Base-by-base conservation (phyloP, 805 yeast species). In the Nakazawaea molendinolei region DNA sequence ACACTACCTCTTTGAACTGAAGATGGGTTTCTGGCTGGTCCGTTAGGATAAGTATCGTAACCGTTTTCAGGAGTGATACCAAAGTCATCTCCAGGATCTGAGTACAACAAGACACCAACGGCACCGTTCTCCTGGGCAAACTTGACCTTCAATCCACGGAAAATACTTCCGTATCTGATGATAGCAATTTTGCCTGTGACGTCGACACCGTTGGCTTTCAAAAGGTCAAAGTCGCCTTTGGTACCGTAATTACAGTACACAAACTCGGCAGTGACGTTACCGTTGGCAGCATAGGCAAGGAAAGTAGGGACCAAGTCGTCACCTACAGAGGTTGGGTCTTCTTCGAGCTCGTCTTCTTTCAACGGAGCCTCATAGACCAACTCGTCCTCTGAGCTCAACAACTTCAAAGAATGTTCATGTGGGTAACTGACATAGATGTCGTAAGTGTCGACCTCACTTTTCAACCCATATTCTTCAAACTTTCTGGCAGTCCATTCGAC, bases 1-100 rank as follows among this genome's bases (percentile, higher is more conserved):
- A 79, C 83, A 28, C 85, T 76, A 1, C 92, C 92, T 47, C 92
- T 67, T 60, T 83, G 89, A 21, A 84, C 79, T 10, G 82, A 61
- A 5, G 81, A 72, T 24, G 89, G 89, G 51, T 83, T 76, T 44
- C 92, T 67, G 1, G 89, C 87, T 1, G 81, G 82, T 2, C 92
- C 92, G 2, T 74, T 53, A 2, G 92, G 94, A 46, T 83, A 83
- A 2, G 85, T 61, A 45, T 69, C 56, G 50, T 64, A 76, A 4
- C 85, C 86, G 40, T 77, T 71, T 24, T 65, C 66, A 17, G 65
- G 69, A 9, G 71, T 67, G 31, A 74, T 53, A 8, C 59, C 61
- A 36, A 67, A 69, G 49, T 76, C 81, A 45, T 82, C 87, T 13
- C 66, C 72, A 7, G 89, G 86, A 45, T 83, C 92, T 2, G 82